These are phyloP conservation scores for Clonostachys byssicola DNA, from an alignment of 2,329 filamentous ascomycete species.

Conservation along the genomic window DNA sequence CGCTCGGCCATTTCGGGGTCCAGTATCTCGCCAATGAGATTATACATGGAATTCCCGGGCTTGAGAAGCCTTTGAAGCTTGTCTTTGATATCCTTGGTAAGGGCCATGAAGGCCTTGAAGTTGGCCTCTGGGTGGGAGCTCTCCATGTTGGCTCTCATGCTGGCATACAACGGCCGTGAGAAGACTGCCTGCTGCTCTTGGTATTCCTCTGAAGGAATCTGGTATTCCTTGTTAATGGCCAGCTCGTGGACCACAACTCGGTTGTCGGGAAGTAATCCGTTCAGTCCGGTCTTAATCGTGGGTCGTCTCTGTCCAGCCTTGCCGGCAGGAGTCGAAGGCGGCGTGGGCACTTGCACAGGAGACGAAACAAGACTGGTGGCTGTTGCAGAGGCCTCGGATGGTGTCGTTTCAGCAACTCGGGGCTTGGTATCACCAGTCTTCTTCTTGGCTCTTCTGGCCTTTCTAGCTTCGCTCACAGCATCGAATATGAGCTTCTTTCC, in stretches of 20 bases:
- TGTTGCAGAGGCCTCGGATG: conserved; percentile 28
- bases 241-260: conserved; percentile 74
- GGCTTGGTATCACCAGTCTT: conserved; percentile 68
- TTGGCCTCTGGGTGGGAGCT: conserved; percentile 61
- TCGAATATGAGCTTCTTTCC: conserved; percentile 71
- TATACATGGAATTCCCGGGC: conserved; percentile 68
- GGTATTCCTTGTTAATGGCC: conserved; percentile 74
- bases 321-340: conserved; percentile 44
- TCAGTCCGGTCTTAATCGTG: conserved; percentile 32
- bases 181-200: conserved; percentile 49
- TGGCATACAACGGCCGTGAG: conserved; percentile 46
- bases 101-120: conserved; percentile 64
- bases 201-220: conserved; percentile 60
- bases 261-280: conserved; percentile 64
- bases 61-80: conserved; percentile 71
- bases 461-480: conserved; percentile 68
- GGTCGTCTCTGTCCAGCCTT: conserved; percentile 12
- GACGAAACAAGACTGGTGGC: conserved; percentile 29
- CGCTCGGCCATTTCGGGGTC: conserved; percentile 67
- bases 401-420: conserved; percentile 50
- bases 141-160: conserved; percentile 60
- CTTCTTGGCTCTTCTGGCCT: conserved; percentile 57
- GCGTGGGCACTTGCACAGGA: conserved; percentile 46
- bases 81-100: conserved; percentile 66
- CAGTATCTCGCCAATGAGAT: conserved; percentile 69